Base-by-base conservation (phyloP, 768 basidiomycete genomes). In the Boletales sp. region DNA sequence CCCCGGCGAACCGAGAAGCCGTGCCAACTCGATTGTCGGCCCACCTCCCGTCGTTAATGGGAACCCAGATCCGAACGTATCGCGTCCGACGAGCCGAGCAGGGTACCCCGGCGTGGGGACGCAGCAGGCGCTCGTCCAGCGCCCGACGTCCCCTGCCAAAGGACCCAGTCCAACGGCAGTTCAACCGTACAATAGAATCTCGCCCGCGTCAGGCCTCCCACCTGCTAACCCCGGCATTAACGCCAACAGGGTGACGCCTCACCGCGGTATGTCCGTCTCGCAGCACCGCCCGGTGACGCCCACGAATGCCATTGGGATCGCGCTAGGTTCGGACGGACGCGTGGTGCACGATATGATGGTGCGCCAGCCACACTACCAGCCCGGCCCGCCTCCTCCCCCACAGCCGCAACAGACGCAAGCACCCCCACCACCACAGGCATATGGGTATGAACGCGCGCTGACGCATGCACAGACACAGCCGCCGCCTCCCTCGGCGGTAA, bases 51-150 rank as follows among this genome's bases (percentile, higher is more conserved):
- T 48, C 1, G 59, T 55, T 8, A 64, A 53, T 56, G 64, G 64
- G 44, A 56, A 37, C 12, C 58, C 52, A 30, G 64, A 60, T 24
- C 73, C 67, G 15, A 74, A 74, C 48, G 66, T 78, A 19, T 71
- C 71, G 0, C 72, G 83, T 10, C 81, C 86, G 2, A 64, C 75
- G 34, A 86, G 82, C 57, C 72, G 79, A 53, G 71, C 77, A 38
- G 91, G 87, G 0, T 89, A 86, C 61, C 81, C 83, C 0, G 94
- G 93, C 2, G 83, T 97, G 50, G 94, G 93, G 13, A 84, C 88
- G 15, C 85, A 83, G 15, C 85, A 83, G 30, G 77, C 81, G 12
- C 62, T 82, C 37, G 84, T 78, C 51, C 78, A 79, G 18, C 86
- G 84, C 58, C 82, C 84, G 7, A 77, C 81, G 43, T 82, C 86